Evolutionary conservation across 2,329 filamentous ascomycete genomes (phyloP).

Genomic region (Didymellaceae sp.): DNA sequence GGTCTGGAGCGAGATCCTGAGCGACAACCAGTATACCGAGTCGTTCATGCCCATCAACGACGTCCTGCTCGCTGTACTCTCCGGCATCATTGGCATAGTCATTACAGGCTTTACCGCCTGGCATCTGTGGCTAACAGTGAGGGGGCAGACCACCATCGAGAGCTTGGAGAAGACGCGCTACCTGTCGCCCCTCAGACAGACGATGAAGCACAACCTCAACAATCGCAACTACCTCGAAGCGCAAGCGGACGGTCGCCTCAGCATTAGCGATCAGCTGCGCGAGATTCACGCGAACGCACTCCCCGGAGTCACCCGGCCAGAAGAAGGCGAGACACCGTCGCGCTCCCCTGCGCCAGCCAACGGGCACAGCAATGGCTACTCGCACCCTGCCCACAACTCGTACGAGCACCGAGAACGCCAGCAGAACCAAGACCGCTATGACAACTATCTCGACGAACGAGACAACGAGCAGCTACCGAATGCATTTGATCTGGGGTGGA

Average conservation of each 20-base stretch:
- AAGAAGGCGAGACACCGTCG: slow-evolving; percentile 75
- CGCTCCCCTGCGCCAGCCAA: slow-evolving; percentile 42
- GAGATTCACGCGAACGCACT: slow-evolving; percentile 84
- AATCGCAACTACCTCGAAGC: slow-evolving; percentile 52
- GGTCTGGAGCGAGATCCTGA: slow-evolving; percentile 84
- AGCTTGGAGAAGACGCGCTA: slow-evolving; percentile 96
- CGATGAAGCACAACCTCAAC: slow-evolving; percentile 68
- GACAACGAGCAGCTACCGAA: slow-evolving; percentile 88
- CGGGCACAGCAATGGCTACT: slow-evolving; percentile 45
- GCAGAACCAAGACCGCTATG: slow-evolving; percentile 71
- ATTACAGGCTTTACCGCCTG: slow-evolving; percentile 87
- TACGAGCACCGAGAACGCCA: slow-evolving; percentile 65
- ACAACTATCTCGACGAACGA: slow-evolving; percentile 85
- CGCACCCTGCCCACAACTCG: slow-evolving; percentile 52
- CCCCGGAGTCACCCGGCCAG: slow-evolving; percentile 78
- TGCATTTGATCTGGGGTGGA: slow-evolving; percentile 89
- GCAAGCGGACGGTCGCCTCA: slow-evolving; percentile 50
- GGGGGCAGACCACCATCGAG: slow-evolving; percentile 92
- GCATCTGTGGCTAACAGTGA: slow-evolving; percentile 82
- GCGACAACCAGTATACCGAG: slow-evolving; percentile 73
- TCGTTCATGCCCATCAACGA: slow-evolving; percentile 87
- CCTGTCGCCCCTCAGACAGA: slow-evolving; percentile 76
- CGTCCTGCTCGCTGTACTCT: slow-evolving; percentile 83
- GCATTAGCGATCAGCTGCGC: slow-evolving; percentile 71
- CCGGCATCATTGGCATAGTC: slow-evolving; percentile 90